These are phyloP conservation scores for Cyclotella atomus DNA, from an alignment of 108 stramenopile genomes.

Conservation along the genomic window DNA sequence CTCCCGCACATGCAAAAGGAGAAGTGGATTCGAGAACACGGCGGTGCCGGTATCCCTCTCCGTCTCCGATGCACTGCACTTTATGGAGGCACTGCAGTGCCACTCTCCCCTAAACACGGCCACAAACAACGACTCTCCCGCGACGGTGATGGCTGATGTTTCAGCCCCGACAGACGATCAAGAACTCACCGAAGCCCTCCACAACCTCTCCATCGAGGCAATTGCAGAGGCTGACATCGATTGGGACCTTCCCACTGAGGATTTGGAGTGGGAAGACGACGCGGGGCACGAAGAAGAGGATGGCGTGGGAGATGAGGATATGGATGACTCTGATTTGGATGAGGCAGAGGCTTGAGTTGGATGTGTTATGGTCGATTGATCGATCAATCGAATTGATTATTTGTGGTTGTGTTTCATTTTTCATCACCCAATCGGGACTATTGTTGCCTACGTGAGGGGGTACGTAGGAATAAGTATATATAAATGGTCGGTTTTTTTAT, in stretches of 20 bases:
- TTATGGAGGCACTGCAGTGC: too few relatives aligned
- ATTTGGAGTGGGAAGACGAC: neutral
- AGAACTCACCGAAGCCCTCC: neutral
- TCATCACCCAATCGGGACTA: neutral
- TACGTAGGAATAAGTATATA: neutral
- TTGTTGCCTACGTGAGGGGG: neutral
- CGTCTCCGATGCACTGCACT: constrained; percentile 4
- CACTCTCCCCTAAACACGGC: too few relatives aligned
- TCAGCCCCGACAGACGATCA: neutral
- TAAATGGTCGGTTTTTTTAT: neutral
- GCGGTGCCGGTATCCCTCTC: neutral
- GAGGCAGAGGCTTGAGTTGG: neutral
- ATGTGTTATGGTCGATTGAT: neutral
- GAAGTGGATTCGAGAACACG: neutral
- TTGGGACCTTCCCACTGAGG: neutral
- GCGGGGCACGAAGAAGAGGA: neutral
- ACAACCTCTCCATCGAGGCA: neutral
- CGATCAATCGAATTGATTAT: too few relatives aligned
- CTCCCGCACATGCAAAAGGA: constrained; percentile 16
- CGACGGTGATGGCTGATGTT: neutral
- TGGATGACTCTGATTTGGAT: neutral
- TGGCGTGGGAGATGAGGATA: neutral
- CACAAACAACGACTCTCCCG: neutral
- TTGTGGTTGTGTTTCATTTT: neutral
- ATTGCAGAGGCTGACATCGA: neutral